Evolutionary conservation across 164 flowering plant genomes (phyloP).

Genomic region (Chimonanthus salicifolius): DNA sequence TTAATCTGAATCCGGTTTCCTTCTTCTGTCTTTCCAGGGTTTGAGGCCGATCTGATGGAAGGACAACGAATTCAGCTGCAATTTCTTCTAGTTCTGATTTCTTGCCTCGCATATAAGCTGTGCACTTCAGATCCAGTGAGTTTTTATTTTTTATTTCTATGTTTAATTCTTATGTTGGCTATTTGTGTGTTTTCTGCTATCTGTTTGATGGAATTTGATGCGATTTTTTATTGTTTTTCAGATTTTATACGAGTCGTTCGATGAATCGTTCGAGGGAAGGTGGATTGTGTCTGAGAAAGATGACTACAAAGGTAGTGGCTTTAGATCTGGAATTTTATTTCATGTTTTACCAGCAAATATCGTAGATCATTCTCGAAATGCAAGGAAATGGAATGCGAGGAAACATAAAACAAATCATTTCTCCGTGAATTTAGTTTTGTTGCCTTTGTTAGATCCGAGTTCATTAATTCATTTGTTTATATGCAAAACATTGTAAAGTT

Average conservation of each 20-base stretch:
- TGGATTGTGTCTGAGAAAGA: constrained; percentile 77
- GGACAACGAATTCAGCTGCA: constrained; percentile 11
- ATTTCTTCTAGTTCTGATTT: constrained; percentile 16
- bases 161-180: neutral
- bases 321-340: constrained; percentile 1
- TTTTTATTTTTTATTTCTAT: neutral
- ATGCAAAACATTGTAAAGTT: neutral
- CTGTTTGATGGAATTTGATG: neutral
- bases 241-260: constrained; percentile 81
- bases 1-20: neutral
- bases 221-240: constrained; percentile 12
- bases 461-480: too few species aligned
- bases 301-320: constrained; percentile 56
- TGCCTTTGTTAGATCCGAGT: neutral
- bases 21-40: neutral
- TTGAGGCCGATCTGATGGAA: constrained; percentile 17
- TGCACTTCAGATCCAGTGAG: constrained; percentile 26
- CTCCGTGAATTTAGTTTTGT: neutral
- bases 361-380: neutral
- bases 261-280: constrained; percentile 61
- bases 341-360: neutral
- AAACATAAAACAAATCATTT: neutral
- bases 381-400: neutral
- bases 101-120: constrained; percentile 23
- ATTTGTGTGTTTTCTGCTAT: neutral